Evolutionary conservation across 2,329 filamentous ascomycete species (phyloP).

Genomic region (Didymella pinodella): DNA sequence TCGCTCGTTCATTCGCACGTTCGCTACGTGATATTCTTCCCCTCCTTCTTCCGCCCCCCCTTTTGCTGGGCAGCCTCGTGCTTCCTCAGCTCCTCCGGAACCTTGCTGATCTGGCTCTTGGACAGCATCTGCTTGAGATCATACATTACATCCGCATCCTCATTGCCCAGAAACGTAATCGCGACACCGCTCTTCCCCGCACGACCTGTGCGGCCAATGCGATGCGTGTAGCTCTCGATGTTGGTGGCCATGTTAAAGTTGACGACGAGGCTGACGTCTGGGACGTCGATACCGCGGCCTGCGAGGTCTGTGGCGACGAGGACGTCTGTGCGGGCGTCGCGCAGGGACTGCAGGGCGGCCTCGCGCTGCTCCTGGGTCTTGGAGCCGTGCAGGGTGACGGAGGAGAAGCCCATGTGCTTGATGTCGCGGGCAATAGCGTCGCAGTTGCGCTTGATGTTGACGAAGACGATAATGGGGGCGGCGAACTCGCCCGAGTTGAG

Average conservation of each 20-base stretch:
- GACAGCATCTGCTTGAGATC: conserved; percentile 95
- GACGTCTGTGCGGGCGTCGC: conserved; percentile 80
- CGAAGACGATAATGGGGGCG: conserved; percentile 96
- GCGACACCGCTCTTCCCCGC: conserved; percentile 96
- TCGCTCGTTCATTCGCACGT: no score
- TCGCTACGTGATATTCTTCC: conserved; percentile 10
- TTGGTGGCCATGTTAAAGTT: conserved; percentile 98
- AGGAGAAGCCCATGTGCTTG: conserved; percentile 89
- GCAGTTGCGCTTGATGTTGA: conserved; percentile 99
- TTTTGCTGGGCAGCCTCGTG: conserved; percentile 93
- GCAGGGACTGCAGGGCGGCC: conserved; percentile 84
- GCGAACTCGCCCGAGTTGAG: conserved; percentile 80
- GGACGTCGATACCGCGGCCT: conserved; percentile 96
- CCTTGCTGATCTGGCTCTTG: conserved; percentile 86
- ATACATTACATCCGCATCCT: conserved; percentile 90
- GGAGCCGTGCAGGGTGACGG: conserved; percentile 90
- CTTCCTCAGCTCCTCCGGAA: conserved; percentile 88
- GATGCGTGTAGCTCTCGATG: conserved; percentile 96
- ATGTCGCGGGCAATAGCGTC: conserved; percentile 94
- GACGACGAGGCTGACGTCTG: conserved; percentile 90
- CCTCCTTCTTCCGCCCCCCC: conserved; percentile 52
- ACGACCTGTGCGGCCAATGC: conserved; percentile 95
- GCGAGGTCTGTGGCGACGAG: conserved; percentile 96
- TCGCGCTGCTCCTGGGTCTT: conserved; percentile 99
- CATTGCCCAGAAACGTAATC: conserved; percentile 91